Base-by-base conservation (phyloP, 257 asterid genomes). In the Penstemon barbatus region DNA sequence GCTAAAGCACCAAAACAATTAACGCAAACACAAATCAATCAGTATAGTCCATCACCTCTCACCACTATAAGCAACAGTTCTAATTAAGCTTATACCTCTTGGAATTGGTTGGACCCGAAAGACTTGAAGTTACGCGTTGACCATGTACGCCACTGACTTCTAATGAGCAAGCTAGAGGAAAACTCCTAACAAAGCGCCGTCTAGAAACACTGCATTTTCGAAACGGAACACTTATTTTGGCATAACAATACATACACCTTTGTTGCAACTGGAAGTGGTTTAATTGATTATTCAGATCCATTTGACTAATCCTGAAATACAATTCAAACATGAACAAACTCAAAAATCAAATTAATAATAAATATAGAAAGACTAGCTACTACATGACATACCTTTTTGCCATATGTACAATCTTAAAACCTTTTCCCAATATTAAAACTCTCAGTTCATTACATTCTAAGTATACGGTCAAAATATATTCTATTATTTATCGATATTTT, bases 81-180 rank as follows among this genome's bases (percentile, higher is more conserved):
- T 25, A 25, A 25, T 33, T 41, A 49, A 61, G 50, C 12, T 40
- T 61, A 39, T 83, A 89, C 96, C 90, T 82, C 57, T 72, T 75
- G 60, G 71, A 73, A 61, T 69, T 71, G 10, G 54, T 52, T 7
- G 78, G 68, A 58, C 60, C 50, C 71, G 59, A 69, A 63, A 56
- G 33, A 25, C 33, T 25, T 25, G 33, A 25, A 66, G 46, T 41
- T 58, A 72, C 61, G 52, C 33, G 33, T 25, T 25, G 33, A 25
- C 33, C 33, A 25, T 25, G 33, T 1, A 25, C 33, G 33, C 33
- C 33, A 25, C 33, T 25, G 1, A 25, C 33, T 25, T 25, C 33
- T 25, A 25, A 25, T 25, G 33, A 25, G 33, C 33, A 25, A 25
- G 33, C 33, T 25, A 25, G 33, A 1, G 33, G 33, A 25, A 25